Base-by-base conservation (phyloP, 371 early-diverging fungal species). In the Gilbertella persicaria region DNA sequence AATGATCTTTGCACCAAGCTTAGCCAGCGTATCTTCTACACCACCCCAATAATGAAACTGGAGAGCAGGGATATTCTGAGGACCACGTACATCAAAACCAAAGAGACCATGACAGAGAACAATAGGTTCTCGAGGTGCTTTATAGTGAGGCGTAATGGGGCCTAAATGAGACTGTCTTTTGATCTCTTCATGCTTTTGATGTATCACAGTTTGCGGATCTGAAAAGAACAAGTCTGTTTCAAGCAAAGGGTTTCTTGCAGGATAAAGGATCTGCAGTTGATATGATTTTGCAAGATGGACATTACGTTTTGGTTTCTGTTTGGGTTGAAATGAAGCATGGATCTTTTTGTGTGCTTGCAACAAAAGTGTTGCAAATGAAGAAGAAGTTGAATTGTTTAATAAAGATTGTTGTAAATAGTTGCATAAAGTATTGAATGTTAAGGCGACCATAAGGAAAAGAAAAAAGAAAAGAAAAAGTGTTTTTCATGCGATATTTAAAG, bases 11-110 rank as follows among this genome's bases (percentile, higher is more conserved):
- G 89, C 87, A 4, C 96, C 96, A n/a, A 92, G 56, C 30, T 84
- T 82, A 16, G 82, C 80, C 56, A 96, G 64, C 0, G 91, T 87
- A 37, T 94, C 88, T 38, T 84, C 80, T 17, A 96, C 86, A 7
- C 93, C 94, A 23, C 83, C 78, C 95, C 95, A 96, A 60, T 96
- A 96, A 47, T 91, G 90, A 24, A 93, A 70, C 61, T 92, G 95
- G n/a, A 95, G 67, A 16, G 72, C 69, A 3, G 97, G 97, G 24
- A 92, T 64, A 9, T 80, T 64, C 17, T 83, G 82, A 1, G 92
- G 92, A 2, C 94, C 84, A 36, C 83, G 67, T 44, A 83, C 82
- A 70, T 96, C 94, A 60, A 88, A 96, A 0, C 96, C 96, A 74
- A 89, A 96, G 24, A 96, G 77, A 0, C 93, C 96, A 67, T 94